These are phyloP conservation scores for Paramyrothecium sp. DNA, from an alignment of 2,329 filamentous ascomycete genomes.

Conservation along the genomic window DNA sequence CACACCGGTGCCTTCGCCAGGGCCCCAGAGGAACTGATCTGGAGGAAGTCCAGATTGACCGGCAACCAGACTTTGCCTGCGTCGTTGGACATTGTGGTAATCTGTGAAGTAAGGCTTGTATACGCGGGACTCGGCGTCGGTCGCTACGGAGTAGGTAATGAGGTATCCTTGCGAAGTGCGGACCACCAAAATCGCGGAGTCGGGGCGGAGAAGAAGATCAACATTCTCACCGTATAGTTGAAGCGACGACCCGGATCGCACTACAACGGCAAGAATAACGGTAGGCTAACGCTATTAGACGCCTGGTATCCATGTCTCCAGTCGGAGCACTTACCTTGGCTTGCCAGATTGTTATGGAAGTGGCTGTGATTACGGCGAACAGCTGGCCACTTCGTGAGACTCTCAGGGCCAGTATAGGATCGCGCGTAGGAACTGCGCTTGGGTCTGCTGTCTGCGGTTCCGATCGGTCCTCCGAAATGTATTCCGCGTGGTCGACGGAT, in stretches of 20 bases:
- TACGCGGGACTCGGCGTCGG: conserved; percentile 76
- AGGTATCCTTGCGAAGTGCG: conserved; percentile 84
- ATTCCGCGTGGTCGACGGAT: conserved; percentile 55
- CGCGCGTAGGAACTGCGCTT: conserved; percentile 46
- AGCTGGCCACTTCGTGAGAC: conserved; percentile 76
- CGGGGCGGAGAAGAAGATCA: conserved; percentile 81
- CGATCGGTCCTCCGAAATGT: conserved; percentile 14
- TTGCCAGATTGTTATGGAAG: conserved; percentile 93
- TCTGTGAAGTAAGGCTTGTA: conserved; percentile 81
- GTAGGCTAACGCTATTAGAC: conserved; percentile 62
- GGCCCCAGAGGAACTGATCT: conserved; percentile 67
- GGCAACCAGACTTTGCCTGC: conserved; percentile 60
- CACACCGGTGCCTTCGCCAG: conserved; percentile 79
- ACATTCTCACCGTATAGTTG: conserved; percentile 82
- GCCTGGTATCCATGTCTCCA: not conserved
- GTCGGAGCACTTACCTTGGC: conserved; percentile 64
- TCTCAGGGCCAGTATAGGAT: conserved; percentile 71
- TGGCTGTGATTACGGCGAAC: conserved; percentile 84
- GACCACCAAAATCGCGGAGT: conserved; percentile 88
- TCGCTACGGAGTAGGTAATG: conserved; percentile 90
- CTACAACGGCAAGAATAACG: conserved; percentile 79
- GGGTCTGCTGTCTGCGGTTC: conserved; percentile 22
- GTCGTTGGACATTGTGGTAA: conserved; percentile 60
- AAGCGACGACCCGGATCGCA: conserved; percentile 78
- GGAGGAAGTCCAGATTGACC: conserved; percentile 53